These are phyloP conservation scores for Podila verticillata DNA, from an alignment of 192 early-diverging fungal species.

Conservation along the genomic window DNA sequence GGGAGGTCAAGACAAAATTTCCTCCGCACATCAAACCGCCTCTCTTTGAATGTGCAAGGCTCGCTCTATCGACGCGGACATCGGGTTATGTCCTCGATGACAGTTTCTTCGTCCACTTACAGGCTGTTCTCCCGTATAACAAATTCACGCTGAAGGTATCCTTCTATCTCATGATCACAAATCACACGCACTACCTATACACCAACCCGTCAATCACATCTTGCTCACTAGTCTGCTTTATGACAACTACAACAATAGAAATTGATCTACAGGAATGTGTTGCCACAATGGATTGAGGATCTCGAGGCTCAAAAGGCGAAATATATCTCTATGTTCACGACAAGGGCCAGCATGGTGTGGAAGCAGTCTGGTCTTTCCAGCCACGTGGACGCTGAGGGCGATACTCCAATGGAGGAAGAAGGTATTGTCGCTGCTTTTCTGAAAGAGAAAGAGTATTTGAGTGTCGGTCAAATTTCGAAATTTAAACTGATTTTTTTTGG, in stretches of 20 bases:
- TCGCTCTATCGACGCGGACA: slow-evolving; percentile 26
- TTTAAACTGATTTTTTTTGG: not conserved
- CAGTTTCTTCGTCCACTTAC: slow-evolving; percentile 53
- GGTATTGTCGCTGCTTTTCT: slow-evolving; percentile 1
- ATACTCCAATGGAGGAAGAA: slow-evolving; percentile 28
- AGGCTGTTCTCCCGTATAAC: slow-evolving; percentile 62
- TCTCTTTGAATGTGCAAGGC: slow-evolving; percentile 33
- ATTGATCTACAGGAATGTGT: slow-evolving; percentile 33
- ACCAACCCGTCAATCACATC: too few relatives aligned
- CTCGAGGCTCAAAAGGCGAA: slow-evolving; percentile 16
- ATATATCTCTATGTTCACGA: slow-evolving; percentile 12
- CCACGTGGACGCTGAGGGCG: slow-evolving; percentile 26
- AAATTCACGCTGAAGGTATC: slow-evolving; percentile 58
- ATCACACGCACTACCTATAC: not conserved
- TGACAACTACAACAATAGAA: slow-evolving; percentile 1
- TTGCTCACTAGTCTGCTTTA: not conserved
- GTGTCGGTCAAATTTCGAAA: too few relatives aligned
- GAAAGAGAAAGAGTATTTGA: too few relatives aligned
- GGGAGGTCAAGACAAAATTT: slow-evolving; percentile 61
- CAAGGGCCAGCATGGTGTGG: slow-evolving; percentile 14
- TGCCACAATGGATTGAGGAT: slow-evolving; percentile 34
- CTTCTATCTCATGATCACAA: not conserved
- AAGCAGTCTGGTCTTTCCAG: slow-evolving; percentile 9
- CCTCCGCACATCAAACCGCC: slow-evolving; percentile 53
- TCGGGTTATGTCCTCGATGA: slow-evolving; percentile 57